Base-by-base conservation (phyloP, 208 protist species). In the Herpetomonas tarakana region DNA sequence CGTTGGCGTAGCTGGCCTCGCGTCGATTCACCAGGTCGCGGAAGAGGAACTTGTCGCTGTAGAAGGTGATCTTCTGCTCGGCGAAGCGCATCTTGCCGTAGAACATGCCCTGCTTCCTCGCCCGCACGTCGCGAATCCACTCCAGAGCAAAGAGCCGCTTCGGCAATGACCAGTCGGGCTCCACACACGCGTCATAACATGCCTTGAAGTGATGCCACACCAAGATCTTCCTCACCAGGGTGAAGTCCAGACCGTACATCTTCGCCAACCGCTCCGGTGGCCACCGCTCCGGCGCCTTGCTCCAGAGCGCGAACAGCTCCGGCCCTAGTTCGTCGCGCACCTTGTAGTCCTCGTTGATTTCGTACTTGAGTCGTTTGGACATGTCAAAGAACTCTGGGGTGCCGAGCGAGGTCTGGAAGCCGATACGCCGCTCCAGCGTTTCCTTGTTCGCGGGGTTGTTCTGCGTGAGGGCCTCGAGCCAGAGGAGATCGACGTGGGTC, bases 291-390 rank as follows among this genome's bases (percentile, higher is more conserved):
- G 93, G 93, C 18, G 93, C 90, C 70, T 96, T 96, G 54, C 84
- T 92, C 88, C 91, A 97, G 56, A 97, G 69, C 29, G 90, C 90
- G 71, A 96, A 97, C 58, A 97, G 71, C 62, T 97, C 93, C 30
- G 93, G 93, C 4, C 93, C 93, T 31, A 97, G 78, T 74, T 97
- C 91, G 71, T 97, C 91, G 27, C 91, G 86, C 52, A 97, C 88
- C 59, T 97, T 97, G 81, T 97, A 97, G 76, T 97, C 91, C 58
- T 97, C 91, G 66, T 97, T 97, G 57, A 97, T 94, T 73, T 97
- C 91, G 60, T 97, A 97, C 31, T 81, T 76, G 52, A 97, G 77
- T 16, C 91, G 75, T 61, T 88, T 88, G 25, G 91, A 92, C 88
- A 97, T 97, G 67, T 97, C 91, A 61, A 97, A 94, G 58, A 97